Conservation (phyloP, 1,284 basidiomycete genomes). For the Apiotrichum veenhuisii region DNA sequence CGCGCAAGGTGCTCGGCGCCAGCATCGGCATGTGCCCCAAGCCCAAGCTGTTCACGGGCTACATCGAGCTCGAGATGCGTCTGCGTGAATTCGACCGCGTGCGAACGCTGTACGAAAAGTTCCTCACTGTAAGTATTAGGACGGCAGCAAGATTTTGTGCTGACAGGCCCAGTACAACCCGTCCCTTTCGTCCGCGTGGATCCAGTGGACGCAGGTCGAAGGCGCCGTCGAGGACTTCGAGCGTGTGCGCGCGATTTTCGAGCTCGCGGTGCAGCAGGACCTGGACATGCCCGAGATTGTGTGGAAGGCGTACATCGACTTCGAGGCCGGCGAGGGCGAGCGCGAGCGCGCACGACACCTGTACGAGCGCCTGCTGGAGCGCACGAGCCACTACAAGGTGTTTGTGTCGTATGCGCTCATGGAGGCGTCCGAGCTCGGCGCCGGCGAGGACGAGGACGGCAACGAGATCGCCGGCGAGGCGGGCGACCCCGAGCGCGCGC, state of each 20-base stretch:
- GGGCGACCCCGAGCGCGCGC: conserved; percentile 65
- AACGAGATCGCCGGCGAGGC: conserved; percentile 65
- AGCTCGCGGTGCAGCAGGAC: conserved; percentile 89
- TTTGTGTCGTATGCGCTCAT: conserved; percentile 54
- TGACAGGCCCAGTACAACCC: conserved; percentile 57
- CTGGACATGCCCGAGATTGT: conserved; percentile 97
- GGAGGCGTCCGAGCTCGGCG: conserved; percentile 47
- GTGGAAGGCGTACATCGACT: conserved; percentile 95
- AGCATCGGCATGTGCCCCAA: conserved; percentile 96
- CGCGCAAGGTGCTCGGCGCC: conserved; percentile 83
- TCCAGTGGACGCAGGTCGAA: conserved; percentile 94
- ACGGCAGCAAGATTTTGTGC: conserved; percentile 46
- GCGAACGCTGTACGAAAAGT: conserved; percentile 88
- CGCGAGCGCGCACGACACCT: conserved; percentile 76
- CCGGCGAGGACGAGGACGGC: conserved; percentile 69
- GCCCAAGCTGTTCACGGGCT: conserved; percentile 86
- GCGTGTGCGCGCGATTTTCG: conserved; percentile 91
- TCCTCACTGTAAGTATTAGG: conserved; percentile 58
- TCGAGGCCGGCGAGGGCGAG: conserved; percentile 80
- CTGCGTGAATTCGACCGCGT: conserved; percentile 87
- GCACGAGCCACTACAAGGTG: conserved; percentile 88
- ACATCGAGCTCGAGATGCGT: conserved; percentile 79
- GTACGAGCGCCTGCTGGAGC: conserved; percentile 81
- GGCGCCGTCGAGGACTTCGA: conserved; percentile 84
- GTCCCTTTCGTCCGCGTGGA: conserved; percentile 88